Conservation (phyloP, 2,329 filamentous ascomycete genomes). For the Basipetospora chlamydospora region DNA sequence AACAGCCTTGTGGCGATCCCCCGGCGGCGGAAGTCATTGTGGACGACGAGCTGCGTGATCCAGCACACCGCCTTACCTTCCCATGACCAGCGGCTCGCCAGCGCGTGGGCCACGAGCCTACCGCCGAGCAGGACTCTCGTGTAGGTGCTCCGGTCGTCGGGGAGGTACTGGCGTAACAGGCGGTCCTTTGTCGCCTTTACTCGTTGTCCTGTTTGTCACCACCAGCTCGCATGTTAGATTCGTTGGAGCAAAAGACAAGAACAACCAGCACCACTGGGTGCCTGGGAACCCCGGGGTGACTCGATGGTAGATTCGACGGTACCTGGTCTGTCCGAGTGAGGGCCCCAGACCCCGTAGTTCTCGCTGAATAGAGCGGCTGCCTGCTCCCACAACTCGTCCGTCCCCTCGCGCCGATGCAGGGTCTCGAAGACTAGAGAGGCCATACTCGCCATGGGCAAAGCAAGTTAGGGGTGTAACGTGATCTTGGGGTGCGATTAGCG, state of each 20-base stretch:
- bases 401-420: not conserved
- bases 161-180: conserved; percentile 19
- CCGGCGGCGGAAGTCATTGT: conserved; percentile 19
- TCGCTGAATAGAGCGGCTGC: conserved; percentile 22
- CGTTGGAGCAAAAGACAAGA: no score
- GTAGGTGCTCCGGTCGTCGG: conserved; percentile 12
- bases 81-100: conserved; percentile 20
- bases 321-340: conserved; percentile 3
- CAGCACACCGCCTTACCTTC: conserved; percentile 19
- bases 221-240: no score
- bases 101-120: conserved; percentile 18
- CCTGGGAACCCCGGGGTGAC: no score
- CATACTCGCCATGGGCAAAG: no score
- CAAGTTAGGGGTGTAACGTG: no score
- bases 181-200: conserved; percentile 13
- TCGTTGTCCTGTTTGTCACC: conserved; percentile 6
- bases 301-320: no score
- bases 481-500: no score
- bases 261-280: no score
- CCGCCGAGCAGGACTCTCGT: conserved; percentile 17
- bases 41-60: conserved; percentile 26
- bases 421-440: no score
- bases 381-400: conserved; percentile 8
- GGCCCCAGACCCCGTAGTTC: conserved; percentile 18
- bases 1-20: conserved; percentile 20